These are phyloP conservation scores for Kurtzmaniella quercitrusa DNA, from an alignment of 1,139 yeast species.

Conservation along the genomic window DNA sequence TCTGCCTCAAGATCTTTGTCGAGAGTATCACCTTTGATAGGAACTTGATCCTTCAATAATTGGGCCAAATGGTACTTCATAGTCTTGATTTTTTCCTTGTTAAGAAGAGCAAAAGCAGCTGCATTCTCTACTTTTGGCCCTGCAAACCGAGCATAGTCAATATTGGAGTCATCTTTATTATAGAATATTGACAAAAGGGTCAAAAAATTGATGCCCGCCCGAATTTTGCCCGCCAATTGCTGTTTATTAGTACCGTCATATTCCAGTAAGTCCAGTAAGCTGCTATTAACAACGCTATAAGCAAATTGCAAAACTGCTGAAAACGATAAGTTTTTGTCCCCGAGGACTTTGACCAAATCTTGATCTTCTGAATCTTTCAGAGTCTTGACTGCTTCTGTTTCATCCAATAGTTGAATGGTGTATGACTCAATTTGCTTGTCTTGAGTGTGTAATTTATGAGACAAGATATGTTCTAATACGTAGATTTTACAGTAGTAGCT, in stretches of 20 bases:
- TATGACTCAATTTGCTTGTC: constrained; percentile 52
- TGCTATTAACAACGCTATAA: constrained; percentile 53
- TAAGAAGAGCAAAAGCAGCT: constrained; percentile 23
- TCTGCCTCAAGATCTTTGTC: constrained; percentile 28
- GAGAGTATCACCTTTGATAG: constrained; percentile 16
- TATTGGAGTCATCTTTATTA: constrained; percentile 18
- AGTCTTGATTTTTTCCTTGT: constrained; percentile 33
- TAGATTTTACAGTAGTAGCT: constrained; percentile 56
- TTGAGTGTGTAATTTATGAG: constrained; percentile 50
- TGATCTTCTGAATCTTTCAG: constrained; percentile 29
- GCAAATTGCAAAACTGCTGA: constrained; percentile 61
- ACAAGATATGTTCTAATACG: constrained; percentile 64
- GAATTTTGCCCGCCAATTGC: constrained; percentile 27
- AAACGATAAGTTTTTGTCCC: constrained; percentile 53
- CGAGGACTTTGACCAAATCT: constrained; percentile 37
- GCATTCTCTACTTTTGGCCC: constrained; percentile 27
- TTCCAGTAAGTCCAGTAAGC: constrained; percentile 25
- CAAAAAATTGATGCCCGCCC: constrained; percentile 37
- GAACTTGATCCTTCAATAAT: constrained; percentile 36
- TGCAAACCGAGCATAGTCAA: constrained; percentile 29
- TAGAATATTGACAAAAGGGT: constrained; percentile 26
- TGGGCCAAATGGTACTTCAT: constrained; percentile 38
- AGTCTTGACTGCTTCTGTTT: constrained; percentile 52
- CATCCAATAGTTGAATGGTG: constrained; percentile 58
- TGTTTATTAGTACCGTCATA: constrained; percentile 24